Percentiles rank a stretch among this genome's conserved stretches.
Evolutionary conservation across 352 stramenopile genomes (phyloP).

Genomic region (Detonula confervacea): DNA sequence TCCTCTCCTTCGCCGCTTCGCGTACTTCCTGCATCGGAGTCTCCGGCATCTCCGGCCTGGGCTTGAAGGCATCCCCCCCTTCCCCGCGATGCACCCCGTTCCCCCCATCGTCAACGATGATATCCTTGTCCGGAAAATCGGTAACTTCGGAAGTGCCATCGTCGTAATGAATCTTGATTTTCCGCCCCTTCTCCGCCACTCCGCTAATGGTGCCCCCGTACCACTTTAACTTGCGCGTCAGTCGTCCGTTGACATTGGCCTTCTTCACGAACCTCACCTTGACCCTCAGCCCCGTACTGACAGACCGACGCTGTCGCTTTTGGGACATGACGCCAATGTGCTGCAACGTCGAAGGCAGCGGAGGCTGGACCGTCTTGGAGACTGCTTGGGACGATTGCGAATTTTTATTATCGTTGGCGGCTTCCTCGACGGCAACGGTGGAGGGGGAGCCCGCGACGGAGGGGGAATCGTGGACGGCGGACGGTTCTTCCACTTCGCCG

Average conservation of each 20-base stretch:
- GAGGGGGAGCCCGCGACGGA: too few relatives aligned
- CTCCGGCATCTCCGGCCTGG: too few relatives aligned
- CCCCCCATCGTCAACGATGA: constrained; percentile 74
- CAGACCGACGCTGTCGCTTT: constrained; percentile 49
- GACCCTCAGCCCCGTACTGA: constrained; percentile 62
- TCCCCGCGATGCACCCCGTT: constrained; percentile 67
- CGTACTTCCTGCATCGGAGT: constrained; percentile 1
- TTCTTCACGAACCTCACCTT: constrained; percentile 80
- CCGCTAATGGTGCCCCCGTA: constrained; percentile 68
- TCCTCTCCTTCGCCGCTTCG: not conserved
- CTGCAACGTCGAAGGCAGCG: constrained; percentile 46
- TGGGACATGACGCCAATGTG: constrained; percentile 45
- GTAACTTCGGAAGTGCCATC: constrained; percentile 75
- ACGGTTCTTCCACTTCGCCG: too few relatives aligned
- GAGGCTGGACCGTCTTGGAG: constrained; percentile 61
- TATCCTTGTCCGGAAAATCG: constrained; percentile 83
- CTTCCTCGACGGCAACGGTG: too few relatives aligned
- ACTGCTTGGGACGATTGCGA: not conserved
- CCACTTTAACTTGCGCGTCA: constrained; percentile 67
- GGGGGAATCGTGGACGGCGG: too few relatives aligned
- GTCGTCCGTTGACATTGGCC: constrained; percentile 35
- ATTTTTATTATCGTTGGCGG: too few relatives aligned
- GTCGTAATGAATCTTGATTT: constrained; percentile 82
- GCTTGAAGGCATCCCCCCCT: constrained; percentile 11
- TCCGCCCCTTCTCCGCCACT: constrained; percentile 51